Conservation (phyloP, 1,139 yeast genomes). For the Blastobotrys malaysiensis region DNA sequence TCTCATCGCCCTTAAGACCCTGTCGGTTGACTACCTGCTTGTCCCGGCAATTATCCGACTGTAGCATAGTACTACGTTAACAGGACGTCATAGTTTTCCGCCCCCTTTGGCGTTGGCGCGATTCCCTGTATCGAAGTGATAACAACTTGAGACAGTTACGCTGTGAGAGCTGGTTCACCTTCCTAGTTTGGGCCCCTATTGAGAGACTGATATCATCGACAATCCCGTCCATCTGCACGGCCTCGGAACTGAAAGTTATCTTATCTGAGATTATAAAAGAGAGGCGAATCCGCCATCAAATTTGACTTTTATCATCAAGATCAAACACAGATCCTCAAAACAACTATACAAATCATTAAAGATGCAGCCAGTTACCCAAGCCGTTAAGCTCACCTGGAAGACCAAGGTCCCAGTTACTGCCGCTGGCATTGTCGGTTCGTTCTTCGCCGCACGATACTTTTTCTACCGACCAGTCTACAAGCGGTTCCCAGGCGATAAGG, state of each 20-base stretch:
- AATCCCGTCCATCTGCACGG: background rate
- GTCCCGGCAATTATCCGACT: background rate
- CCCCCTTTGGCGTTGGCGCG: background rate
- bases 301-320: background rate
- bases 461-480: slow-evolving; percentile 25
- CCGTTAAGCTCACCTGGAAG: slow-evolving; percentile 17
- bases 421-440: slow-evolving; percentile 21
- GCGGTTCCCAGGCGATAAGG: slow-evolving; percentile 20
- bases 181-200: background rate
- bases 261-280: background rate
- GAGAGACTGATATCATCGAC: background rate
- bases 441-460: slow-evolving; percentile 21
- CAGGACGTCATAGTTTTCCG: background rate
- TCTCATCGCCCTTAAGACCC: background rate
- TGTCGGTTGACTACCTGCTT: background rate
- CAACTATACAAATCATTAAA: background rate
- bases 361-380: background rate
- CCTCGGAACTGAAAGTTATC: background rate
- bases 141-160: background rate
- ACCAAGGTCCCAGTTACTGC: slow-evolving; percentile 20
- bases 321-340: background rate
- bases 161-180: background rate
- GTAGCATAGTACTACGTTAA: background rate
- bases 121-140: background rate
- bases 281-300: background rate